Percentiles rank a stretch among this genome's conserved stretches.
phyloP scores from a whole-genome alignment of 2,329 filamentous ascomycete genomes.

The Verticillium dahliae region DNA sequence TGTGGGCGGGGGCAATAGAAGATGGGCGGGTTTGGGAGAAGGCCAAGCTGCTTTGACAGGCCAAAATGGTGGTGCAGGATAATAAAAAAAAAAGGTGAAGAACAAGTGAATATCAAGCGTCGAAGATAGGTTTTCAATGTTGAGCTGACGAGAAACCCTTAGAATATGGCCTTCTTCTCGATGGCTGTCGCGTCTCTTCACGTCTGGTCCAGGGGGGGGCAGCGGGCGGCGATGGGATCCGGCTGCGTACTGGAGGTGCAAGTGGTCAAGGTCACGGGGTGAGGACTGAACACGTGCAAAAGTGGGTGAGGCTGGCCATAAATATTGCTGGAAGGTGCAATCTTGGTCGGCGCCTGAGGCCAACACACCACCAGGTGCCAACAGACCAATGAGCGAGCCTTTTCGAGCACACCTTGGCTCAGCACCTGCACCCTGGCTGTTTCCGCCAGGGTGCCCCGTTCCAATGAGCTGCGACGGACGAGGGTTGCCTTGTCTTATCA shows the following conservation, averaged over 20 bases:
- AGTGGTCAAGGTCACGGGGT: constrained; percentile 27
- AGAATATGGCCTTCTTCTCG: background rate
- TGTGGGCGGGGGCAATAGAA: no score
- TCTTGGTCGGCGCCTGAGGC: constrained; percentile 1
- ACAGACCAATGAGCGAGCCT: constrained; percentile 6
- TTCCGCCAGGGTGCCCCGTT: background rate
- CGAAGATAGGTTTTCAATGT: background rate
- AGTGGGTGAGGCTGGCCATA: constrained; percentile 28
- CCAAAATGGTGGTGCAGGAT: background rate
- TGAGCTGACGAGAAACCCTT: background rate
- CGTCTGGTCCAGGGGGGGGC: background rate
- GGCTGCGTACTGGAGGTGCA: background rate
- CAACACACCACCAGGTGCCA: constrained; percentile 5
- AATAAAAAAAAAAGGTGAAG: constrained; percentile 1
- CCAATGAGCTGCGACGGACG: background rate
- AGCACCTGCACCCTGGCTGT: constrained; percentile 5
- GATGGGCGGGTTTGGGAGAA: background rate
- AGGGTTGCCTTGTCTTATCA: background rate
- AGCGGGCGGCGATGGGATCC: background rate
- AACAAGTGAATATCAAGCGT: constrained; percentile 3
- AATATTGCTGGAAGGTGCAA: constrained; percentile 17
- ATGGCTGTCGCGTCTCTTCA: background rate
- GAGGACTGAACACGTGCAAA: constrained; percentile 31
- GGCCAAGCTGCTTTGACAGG: background rate
- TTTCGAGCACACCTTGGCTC: constrained; percentile 5